Percentiles rank a stretch among this genome's conserved stretches.
These are phyloP conservation scores for Hypoxylon sp. DNA, from an alignment of 2,329 filamentous ascomycete species.

Conservation along the genomic window DNA sequence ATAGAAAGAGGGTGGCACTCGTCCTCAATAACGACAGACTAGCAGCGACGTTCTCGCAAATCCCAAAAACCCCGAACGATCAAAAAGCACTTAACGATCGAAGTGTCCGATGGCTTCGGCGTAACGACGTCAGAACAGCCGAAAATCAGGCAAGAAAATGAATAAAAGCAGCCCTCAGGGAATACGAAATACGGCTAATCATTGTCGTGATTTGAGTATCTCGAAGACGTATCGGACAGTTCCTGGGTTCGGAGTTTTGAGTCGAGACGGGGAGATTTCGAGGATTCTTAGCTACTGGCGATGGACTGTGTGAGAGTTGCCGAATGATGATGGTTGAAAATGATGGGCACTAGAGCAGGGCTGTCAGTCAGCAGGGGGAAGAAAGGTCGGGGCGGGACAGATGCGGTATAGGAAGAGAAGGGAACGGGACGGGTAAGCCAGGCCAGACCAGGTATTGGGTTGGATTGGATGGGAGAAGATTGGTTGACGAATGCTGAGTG, in stretches of 20 bases:
- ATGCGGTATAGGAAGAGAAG: constrained; percentile 36
- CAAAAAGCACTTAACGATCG: constrained; percentile 35
- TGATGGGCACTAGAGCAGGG: constrained; percentile 43
- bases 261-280: constrained; percentile 33
- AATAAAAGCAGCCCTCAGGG: constrained; percentile 66
- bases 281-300: constrained; percentile 22
- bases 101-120: constrained; percentile 39
- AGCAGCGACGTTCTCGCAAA: constrained; percentile 33
- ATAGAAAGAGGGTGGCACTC: constrained; percentile 26
- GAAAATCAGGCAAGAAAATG: constrained; percentile 67
- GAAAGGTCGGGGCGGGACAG: constrained; percentile 35
- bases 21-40: constrained; percentile 40
- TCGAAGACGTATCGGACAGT: constrained; percentile 52
- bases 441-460: constrained; percentile 16
- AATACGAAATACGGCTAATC: constrained; percentile 65
- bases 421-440: constrained; percentile 24
- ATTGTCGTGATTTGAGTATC: constrained; percentile 62
- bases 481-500: constrained; percentile 23
- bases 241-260: constrained; percentile 36
- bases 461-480: constrained; percentile 27
- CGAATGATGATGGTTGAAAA: constrained; percentile 40
- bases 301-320: constrained; percentile 31
- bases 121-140: constrained; percentile 45
- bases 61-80: constrained; percentile 37
- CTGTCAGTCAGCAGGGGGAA: constrained; percentile 45